Percentiles rank a stretch among this genome's conserved stretches.
Evolutionary conservation across 106 monocot genomes (phyloP).

Genomic region (Platanthera zijinensis): DNA sequence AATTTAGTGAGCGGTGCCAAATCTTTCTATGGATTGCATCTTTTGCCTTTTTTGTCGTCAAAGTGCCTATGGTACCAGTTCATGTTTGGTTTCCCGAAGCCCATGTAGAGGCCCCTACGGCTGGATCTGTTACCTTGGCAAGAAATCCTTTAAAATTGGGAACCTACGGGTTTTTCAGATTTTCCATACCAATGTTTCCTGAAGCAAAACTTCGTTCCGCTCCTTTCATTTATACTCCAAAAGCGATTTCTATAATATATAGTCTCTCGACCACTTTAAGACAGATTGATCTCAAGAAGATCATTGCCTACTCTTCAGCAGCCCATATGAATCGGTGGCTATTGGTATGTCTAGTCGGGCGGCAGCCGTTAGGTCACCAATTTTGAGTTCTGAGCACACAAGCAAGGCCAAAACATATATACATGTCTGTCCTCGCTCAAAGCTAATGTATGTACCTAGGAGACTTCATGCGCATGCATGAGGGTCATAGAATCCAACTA

Average conservation of each 20-base stretch:
- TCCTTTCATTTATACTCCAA: constrained; percentile 1
- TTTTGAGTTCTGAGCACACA: constrained; percentile 13
- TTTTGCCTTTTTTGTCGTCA: too few species aligned
- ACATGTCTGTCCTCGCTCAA: too few species aligned
- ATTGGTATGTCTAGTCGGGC: constrained; percentile 27
- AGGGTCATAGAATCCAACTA: too few species aligned
- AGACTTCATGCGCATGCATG: too few species aligned
- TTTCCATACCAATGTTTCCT: not conserved
- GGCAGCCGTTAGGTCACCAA: constrained; percentile 29
- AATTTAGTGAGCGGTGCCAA: too few species aligned
- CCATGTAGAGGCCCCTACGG: too few species aligned
- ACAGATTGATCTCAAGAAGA: not conserved
- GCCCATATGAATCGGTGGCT: constrained; percentile 25
- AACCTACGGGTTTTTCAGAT: not conserved
- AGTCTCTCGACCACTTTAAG: not conserved
- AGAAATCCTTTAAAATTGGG: not conserved
- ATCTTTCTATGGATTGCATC: too few species aligned
- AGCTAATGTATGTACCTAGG: too few species aligned
- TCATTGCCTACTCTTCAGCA: constrained; percentile 4
- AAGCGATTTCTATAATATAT: not conserved
- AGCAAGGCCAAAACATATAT: too few species aligned
- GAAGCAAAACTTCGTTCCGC: not conserved
- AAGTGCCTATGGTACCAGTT: too few species aligned
- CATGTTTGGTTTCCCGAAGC: too few species aligned
- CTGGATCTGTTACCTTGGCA: too few species aligned